Conservation (phyloP, 83 land plant genomes). For the Larix sibirica region DNA sequence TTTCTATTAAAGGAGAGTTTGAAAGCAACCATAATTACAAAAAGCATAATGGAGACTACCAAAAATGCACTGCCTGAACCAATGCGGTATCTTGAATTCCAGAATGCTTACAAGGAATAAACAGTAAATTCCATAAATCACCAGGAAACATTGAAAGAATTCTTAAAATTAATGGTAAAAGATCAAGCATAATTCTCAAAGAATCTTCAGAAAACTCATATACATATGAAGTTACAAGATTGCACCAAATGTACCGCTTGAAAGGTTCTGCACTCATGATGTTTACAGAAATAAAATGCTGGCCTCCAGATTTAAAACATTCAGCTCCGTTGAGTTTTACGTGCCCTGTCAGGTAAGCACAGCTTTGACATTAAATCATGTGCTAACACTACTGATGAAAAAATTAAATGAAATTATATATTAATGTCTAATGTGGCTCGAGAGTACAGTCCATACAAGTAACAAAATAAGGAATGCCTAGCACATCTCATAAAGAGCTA, state of each 20-base stretch:
- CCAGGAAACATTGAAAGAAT: background rate
- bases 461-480: too few species aligned
- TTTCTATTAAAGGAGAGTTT: background rate
- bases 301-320: background rate
- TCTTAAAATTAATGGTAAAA: background rate
- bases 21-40: background rate
- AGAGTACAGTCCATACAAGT: too few species aligned
- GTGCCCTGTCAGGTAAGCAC: background rate
- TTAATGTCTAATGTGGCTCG: too few species aligned
- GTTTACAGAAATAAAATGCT: background rate
- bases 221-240: background rate
- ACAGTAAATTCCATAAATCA: background rate
- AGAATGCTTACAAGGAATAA: background rate
- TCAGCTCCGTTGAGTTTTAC: background rate
- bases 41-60: background rate
- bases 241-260: background rate
- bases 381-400: background rate
- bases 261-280: conserved; percentile 14
- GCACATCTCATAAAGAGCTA: too few species aligned
- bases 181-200: background rate
- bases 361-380: background rate
- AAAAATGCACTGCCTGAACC: background rate
- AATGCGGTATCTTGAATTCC: background rate
- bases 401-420: background rate
- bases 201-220: background rate